These are phyloP conservation scores for Erythrophleum ivorense DNA, from an alignment of 331 rosid species.

Conservation along the genomic window DNA sequence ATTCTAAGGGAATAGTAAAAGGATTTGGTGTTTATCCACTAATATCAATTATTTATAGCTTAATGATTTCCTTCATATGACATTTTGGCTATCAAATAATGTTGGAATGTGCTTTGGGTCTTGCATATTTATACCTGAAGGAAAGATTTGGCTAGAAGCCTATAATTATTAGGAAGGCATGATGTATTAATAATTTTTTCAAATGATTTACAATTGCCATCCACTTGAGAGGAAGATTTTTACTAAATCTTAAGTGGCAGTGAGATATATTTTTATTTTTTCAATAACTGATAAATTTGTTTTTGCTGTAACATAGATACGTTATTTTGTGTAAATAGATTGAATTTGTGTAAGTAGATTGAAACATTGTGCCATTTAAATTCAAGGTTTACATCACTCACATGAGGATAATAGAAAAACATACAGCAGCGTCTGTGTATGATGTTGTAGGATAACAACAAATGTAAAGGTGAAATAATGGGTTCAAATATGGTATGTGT, in stretches of 20 bases:
- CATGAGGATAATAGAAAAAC: no score
- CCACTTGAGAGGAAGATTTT: not conserved
- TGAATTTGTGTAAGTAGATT: no score
- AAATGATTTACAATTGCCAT: not conserved
- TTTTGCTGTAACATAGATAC: not conserved
- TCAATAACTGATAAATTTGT: not conserved
- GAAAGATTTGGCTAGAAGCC: slow-evolving; percentile 8
- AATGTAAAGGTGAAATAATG: not conserved
- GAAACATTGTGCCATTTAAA: not conserved
- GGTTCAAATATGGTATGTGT: not conserved
- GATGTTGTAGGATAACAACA: not conserved
- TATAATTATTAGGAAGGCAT: not conserved
- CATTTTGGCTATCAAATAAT: not conserved
- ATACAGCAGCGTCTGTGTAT: no score
- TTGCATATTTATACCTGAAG: not conserved
- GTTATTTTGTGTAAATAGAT: not conserved
- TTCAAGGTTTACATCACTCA: not conserved
- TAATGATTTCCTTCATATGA: slow-evolving; percentile 5
- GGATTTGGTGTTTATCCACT: not conserved
- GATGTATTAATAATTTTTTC: not conserved
- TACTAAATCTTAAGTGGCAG: not conserved
- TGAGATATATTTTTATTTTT: not conserved
- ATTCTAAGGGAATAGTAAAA: slow-evolving; percentile 29
- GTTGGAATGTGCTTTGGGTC: not conserved
- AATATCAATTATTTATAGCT: slow-evolving; percentile 2